A percentile compares a stretch with the other conserved stretches of the same genome.
phyloP scores from a whole-genome alignment of 2,329 filamentous ascomycete genomes.

The Penicillium griseofulvum region DNA sequence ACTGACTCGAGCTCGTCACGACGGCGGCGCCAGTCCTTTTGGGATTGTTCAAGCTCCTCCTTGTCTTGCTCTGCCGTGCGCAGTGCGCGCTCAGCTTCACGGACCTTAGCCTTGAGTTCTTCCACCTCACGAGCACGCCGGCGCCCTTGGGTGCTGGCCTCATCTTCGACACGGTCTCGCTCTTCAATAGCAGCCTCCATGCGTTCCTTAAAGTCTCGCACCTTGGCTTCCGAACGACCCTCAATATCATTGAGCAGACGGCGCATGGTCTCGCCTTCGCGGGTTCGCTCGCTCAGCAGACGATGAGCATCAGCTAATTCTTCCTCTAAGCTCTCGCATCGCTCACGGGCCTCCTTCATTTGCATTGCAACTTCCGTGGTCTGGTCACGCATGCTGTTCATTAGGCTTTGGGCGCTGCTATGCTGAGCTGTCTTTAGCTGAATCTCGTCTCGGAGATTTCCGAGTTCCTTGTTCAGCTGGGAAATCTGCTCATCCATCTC shows the following conservation, averaged over 20 bases:
- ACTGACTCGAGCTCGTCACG: conserved; percentile 73
- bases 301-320: conserved; percentile 86
- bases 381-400: conserved; percentile 92
- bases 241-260: conserved; percentile 83
- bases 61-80: conserved; percentile 70
- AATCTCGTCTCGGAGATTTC: conserved; percentile 70
- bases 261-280: conserved; percentile 94
- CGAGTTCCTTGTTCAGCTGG: conserved; percentile 66
- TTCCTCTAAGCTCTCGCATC: conserved; percentile 84
- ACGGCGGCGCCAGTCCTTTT: conserved; percentile 70
- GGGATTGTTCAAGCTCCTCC: conserved; percentile 71
- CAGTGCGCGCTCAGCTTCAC: conserved; percentile 76
- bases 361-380: conserved; percentile 83
- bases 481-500: conserved; percentile 72
- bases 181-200: conserved; percentile 93
- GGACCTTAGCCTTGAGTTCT: conserved; percentile 73
- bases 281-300: conserved; percentile 79
- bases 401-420: conserved; percentile 75
- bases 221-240: conserved; percentile 72
- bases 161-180: conserved; percentile 86
- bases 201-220: conserved; percentile 82
- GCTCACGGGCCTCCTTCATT: conserved; percentile 81
- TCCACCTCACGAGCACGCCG: conserved; percentile 79
- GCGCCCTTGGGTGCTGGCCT: conserved; percentile 73
- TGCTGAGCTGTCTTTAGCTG: conserved; percentile 84